Base-by-base conservation (phyloP, 2,329 filamentous ascomycete genomes). In the Dothidotthia symphoricarpi region DNA sequence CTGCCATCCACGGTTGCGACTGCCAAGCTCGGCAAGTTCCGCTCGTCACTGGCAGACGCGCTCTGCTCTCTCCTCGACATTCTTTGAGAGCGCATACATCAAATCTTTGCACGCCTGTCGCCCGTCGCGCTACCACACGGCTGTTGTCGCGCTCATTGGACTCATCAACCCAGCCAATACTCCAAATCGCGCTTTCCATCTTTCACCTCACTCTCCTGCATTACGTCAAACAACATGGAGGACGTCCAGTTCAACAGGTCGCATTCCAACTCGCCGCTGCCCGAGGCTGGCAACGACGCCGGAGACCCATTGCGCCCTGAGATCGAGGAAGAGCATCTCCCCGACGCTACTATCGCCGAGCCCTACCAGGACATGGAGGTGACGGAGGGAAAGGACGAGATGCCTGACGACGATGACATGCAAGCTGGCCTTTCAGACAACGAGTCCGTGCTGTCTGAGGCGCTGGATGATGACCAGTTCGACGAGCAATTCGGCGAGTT, bases 381-480 rank as follows among this genome's bases (percentile, higher is more conserved):
- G 28, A 66, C 63, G 13, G 70, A 69, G 36, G 52, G 61, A 27
- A 61, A 64, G 30, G 58, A 63, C 22, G 67, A 59, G 35, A 57
- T 59, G 56, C 57, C 57, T 16, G 61, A 65, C 31, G 51, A 61
- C 34, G 67, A 70, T 26, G 63, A 66, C 19, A 45, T 63, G 32
- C 59, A 66, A 38, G 64, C 67, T 27, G 70, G 68, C 22, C 61
- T 76, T 24, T 78, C 76, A 13, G 79, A 82, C 53, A 74, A 77
- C 37, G 81, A 83, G 49, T 83, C 80, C 3, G 73, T 75, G 8
- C 70, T 84, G 19, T 82, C 80, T 12, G 81, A 83, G 56, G 52
- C 52, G 16, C 72, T 83, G 35, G 79, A 83, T 51, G 81, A 83
- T 57, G 76, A 76, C 27, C 77, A 83, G 57, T 82, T 83, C 49